phyloP scores from a whole-genome alignment of 202 grass and related monocot species.

The Sporobolus alterniflorus region DNA sequence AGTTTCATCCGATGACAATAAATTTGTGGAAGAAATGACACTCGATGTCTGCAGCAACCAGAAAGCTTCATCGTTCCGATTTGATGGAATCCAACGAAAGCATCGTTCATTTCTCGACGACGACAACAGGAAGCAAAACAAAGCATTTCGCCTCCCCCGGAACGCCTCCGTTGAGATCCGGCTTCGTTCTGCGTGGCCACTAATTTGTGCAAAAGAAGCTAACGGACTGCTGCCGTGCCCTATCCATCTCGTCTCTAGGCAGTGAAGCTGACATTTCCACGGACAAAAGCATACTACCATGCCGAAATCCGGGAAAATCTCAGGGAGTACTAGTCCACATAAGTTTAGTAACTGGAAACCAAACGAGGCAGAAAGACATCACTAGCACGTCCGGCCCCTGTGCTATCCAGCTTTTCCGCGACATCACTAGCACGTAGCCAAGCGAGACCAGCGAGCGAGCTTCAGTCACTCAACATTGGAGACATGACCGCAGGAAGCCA shows the following conservation, averaged over 20 bases:
- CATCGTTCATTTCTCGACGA: not conserved
- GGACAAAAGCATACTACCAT: not conserved
- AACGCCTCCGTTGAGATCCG: not conserved
- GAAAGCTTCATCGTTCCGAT: constrained; percentile 21
- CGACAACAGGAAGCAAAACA: constrained; percentile 4
- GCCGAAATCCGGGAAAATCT: constrained; percentile 1
- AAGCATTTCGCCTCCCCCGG: constrained; percentile 28
- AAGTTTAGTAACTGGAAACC: no score
- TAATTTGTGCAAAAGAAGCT: no score
- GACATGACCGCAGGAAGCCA: no score
- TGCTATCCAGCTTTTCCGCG: not conserved
- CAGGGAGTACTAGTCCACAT: not conserved
- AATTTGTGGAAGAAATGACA: not conserved
- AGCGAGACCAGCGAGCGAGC: no score
- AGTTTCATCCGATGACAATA: no score
- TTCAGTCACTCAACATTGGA: no score
- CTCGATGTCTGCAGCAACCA: constrained; percentile 4
- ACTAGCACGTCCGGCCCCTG: no score
- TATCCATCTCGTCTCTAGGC: no score
- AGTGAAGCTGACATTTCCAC: not conserved
- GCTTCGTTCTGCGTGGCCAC: not conserved
- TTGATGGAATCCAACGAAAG: constrained; percentile 16
- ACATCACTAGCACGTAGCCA: no score
- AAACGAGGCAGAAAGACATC: no score
- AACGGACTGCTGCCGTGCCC: no score